Evolutionary conservation across 352 stramenopile species (phyloP).

Genomic region (Achlya hypogyna): DNA sequence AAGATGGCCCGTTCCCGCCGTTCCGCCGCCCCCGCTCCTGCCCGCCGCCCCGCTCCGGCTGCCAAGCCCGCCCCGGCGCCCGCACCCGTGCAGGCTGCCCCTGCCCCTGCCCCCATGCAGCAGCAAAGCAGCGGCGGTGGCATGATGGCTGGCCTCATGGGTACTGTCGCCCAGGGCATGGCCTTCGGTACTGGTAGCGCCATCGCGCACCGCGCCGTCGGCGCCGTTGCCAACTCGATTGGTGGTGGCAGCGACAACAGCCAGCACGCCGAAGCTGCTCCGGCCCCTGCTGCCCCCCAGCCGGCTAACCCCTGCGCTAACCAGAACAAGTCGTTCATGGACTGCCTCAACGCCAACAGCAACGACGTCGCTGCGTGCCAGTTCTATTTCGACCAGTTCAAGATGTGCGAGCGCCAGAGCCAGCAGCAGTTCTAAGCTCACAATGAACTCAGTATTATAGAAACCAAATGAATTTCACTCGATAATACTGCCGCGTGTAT

Average conservation of each 20-base stretch:
- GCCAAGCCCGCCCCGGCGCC: constrained; percentile 35
- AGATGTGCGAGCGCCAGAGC: constrained; percentile 75
- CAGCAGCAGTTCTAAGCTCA: neutral
- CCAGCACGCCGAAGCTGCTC: constrained; percentile 18
- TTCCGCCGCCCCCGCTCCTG: constrained; percentile 29
- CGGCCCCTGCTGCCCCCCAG: constrained; percentile 15
- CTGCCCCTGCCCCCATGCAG: constrained; percentile 32
- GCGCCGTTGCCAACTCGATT: constrained; percentile 58
- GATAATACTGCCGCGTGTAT: neutral
- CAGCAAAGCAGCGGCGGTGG: constrained; percentile 33
- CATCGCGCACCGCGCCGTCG: constrained; percentile 87
- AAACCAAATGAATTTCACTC: neutral
- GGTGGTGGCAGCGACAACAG: constrained; percentile 29
- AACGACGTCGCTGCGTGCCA: constrained; percentile 77
- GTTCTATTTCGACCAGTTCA: constrained; percentile 76
- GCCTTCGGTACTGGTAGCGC: constrained; percentile 94
- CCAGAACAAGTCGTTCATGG: constrained; percentile 69
- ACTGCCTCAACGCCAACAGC: constrained; percentile 64
- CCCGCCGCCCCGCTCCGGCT: neutral
- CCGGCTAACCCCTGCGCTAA: constrained; percentile 34
- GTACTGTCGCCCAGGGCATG: constrained; percentile 94
- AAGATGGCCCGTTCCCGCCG: constrained; percentile 61
- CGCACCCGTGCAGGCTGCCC: constrained; percentile 38
- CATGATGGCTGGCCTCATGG: constrained; percentile 89
- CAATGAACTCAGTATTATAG: neutral